Base-by-base conservation (phyloP, 2,329 filamentous ascomycete genomes). In the Teratosphaeria nubilosa region DNA sequence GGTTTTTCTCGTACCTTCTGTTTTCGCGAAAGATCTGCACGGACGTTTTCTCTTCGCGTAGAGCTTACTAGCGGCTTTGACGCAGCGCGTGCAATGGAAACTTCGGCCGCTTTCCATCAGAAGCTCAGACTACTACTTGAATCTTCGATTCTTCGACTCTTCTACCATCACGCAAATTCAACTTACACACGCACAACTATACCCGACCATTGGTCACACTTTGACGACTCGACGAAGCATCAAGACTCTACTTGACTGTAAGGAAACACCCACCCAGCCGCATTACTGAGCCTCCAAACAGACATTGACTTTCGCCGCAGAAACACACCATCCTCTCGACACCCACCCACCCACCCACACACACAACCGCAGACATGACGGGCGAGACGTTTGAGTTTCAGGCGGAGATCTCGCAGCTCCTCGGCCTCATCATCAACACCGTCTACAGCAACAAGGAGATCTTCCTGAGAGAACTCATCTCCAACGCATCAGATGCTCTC, bases 381-480 rank as follows among this genome's bases (percentile, higher is more conserved):
- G 71, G 75, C 68, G 91, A 97, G 83, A 96, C 91, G 70, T 99
- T 99, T 82, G 92, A 97, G 88, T 99, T 97, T 84, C 94, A 99
- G 88, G 94, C 94, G 88, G 94, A 99, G 89, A 99, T 99, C 77
- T 97, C 92, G 88, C 94, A 99, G 90, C 90, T 99, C 68, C 88
- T 99, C 76, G 91, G 87, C 70, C 89, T 99, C 77, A 99, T 99
- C 81, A 99, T 99, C 86, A 99, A 99, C 89, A 97, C 94, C 68
- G 94, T 99, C 82, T 99, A 97, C 85, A 96, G 91, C 71, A 99
- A 99, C 88, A 99, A 99, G 85, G 94, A 97, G 82, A 97, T 99
- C 76, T 99, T 99, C 87, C 82, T 99, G 72, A 84, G 94, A 87
- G 94, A 99, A 82, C 76, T 99, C 71, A 90, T 99, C 74, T 97